Conservation (phyloP, 805 yeast genomes). For the Candida khao-thaluensis region DNA sequence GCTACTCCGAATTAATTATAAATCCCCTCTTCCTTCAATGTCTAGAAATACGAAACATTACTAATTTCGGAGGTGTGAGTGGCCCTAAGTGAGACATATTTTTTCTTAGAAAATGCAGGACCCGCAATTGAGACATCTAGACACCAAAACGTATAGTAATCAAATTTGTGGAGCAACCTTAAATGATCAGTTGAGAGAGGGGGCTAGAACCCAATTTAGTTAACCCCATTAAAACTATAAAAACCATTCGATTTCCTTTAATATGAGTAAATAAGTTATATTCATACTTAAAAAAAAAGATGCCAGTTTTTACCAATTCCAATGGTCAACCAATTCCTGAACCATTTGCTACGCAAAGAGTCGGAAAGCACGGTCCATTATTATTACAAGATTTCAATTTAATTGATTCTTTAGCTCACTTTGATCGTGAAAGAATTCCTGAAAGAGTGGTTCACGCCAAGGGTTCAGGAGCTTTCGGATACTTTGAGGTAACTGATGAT, state of each 20-base stretch:
- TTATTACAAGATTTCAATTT: slow-evolving; percentile 78
- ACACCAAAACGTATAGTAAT: slow-evolving; percentile 3
- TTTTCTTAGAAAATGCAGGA: background rate
- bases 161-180: slow-evolving; percentile 6
- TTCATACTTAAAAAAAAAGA: too few species aligned
- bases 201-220: background rate
- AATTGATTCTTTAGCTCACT: slow-evolving; percentile 80
- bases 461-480: slow-evolving; percentile 89
- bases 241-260: too few species aligned
- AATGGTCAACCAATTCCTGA: slow-evolving; percentile 74
- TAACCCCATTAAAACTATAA: slow-evolving; percentile 1
- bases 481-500: slow-evolving; percentile 84
- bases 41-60: slow-evolving; percentile 2
- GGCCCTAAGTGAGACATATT: slow-evolving; percentile 1
- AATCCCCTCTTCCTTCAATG: background rate
- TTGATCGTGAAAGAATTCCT: slow-evolving; percentile 87
- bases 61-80: slow-evolving; percentile 1
- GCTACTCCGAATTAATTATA: too few species aligned
- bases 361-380: slow-evolving; percentile 78
- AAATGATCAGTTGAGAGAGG: background rate
- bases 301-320: slow-evolving; percentile 67
- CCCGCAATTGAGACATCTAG: slow-evolving; percentile 1
- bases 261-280: too few species aligned
- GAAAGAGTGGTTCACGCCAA: slow-evolving; percentile 93
- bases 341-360: slow-evolving; percentile 73